Evolutionary conservation across 805 yeast genomes (phyloP), one percentile per base, ranked within the genome.

Genomic region (Zygosaccharomyces gambellarensis): DNA sequence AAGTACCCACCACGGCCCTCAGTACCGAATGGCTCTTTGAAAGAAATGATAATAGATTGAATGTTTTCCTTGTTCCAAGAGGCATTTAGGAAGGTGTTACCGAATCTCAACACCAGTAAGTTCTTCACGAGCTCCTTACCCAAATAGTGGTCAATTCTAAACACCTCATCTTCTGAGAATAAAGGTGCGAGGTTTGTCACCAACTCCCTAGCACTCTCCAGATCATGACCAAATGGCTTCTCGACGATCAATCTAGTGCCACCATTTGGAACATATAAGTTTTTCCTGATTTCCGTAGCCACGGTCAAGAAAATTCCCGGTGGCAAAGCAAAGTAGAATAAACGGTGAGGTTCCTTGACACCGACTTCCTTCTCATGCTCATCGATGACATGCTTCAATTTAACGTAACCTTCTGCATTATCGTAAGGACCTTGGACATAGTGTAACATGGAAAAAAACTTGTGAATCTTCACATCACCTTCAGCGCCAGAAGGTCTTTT

Each of bases 1-100:
- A 94, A 94, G 74, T 94, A 94, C 34, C 99, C 99, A 59, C 99
- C 99, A 67, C 99, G 82, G 49, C 99, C 99, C 72, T 94, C 97
- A 36, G 99, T 94, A 48, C 99, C 99, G 61, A 94, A 94, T n/a
- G 94, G 88, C 74, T 94, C 99, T 74, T 94, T 94, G 77, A 94
- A 92, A 11, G 92, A 80, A 58, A 94, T 82, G 75, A 92, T 97
- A 54, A 94, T 83, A 36, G 84, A 80, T 54, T 81, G 77, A 63
- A 94, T 82, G 69, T 79, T 85, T 55, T 86, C 79, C 66, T 77
- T 83, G 73, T 86, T 85, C 97, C 97, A 94, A 48, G 86, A 80
- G n/a, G 95, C 88, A 63, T 80, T 80, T 64, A 94, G 76, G 69
- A 92, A 80, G 65, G 84, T 83, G 72, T 94, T 94, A 59, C 95